Base-by-base conservation (phyloP, 106 monocot species). In the Dactylorhiza incarnata region DNA sequence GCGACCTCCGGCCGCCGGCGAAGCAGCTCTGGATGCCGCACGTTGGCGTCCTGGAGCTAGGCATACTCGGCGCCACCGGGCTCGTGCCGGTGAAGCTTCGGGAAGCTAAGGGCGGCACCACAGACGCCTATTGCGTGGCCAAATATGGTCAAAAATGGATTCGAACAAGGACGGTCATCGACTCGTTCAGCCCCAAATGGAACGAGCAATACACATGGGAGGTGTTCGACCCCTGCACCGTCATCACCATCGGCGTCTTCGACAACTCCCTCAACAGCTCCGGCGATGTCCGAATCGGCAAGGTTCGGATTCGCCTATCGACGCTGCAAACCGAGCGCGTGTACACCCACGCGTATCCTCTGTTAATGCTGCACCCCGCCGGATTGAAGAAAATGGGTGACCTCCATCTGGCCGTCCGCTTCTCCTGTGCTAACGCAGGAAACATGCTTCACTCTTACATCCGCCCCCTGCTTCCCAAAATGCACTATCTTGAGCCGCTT, bases 161-260 rank as follows among this genome's bases (percentile, higher is more conserved):
- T 37, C 80, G 94, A 5, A 94, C 94, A 0, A 76, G 94, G 12
- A 90, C 94, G 0, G 81, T 88, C 19, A 51, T 94, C 20, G 85
- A 90, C 65, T 83, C 82, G 0, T 25, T 85, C 4, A 77, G 68
- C 54, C 94, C 94, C 1, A 74, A 81, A 9, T 94, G 88, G 88
- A 94, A 94, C 75, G 94, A 94, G 81, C 94, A 94, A 83, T 94
- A 94, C 86, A 90, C 90, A 6, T 94, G 94, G 94, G 94, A 94
- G 79, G 90, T 94, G 11, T 90, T 73, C n/a, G 93, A 94, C 45
- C 93, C 90, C 0, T 88, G 82, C 73, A 90, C 93, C 6, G 90
- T 90, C 49, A 68, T 94, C 77, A 94, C 94, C 2, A 73, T 94
- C 44, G 94, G 88, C 19, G 86, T 88, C 17, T 94, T 94, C 76